Evolutionary conservation across 495 filamentous ascomycete genomes (phyloP).

Genomic region (Annulohypoxylon maeteangense): DNA sequence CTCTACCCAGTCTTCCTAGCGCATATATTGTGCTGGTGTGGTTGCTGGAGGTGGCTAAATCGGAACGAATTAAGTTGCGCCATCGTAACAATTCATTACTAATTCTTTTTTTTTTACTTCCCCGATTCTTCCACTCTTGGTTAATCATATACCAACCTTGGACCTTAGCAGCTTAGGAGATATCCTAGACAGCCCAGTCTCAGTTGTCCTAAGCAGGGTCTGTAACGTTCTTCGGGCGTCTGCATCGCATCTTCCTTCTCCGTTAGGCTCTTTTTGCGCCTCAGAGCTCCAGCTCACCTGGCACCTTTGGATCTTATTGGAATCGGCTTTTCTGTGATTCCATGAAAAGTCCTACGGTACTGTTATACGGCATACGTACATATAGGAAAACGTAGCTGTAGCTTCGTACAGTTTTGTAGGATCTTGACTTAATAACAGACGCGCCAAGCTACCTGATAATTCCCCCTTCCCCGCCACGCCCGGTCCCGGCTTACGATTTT

Average conservation of each 20-base stretch:
- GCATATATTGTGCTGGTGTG: background rate
- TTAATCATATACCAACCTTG: slow-evolving; percentile 5
- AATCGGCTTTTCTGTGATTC: slow-evolving; percentile 11
- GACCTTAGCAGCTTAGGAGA: background rate
- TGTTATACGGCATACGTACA: slow-evolving; percentile 2
- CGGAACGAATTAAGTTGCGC: slow-evolving; percentile 23
- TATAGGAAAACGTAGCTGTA: background rate
- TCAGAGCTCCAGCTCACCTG: background rate
- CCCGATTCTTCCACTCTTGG: background rate
- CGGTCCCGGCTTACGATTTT: slow-evolving; percentile 42
- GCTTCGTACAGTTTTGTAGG: slow-evolving; percentile 8
- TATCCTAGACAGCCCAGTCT: too few relatives aligned
- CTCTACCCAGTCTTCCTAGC: background rate
- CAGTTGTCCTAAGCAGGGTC: background rate
- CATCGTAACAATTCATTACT: slow-evolving; percentile 2
- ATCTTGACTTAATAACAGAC: slow-evolving; percentile 32
- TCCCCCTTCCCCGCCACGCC: slow-evolving; percentile 40
- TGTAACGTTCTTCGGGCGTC: slow-evolving; percentile 15
- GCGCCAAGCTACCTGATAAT: slow-evolving; percentile 40
- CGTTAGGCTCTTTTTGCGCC: background rate
- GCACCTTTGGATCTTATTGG: background rate
- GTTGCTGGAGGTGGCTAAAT: slow-evolving; percentile 21
- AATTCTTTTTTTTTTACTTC: background rate
- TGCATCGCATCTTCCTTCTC: slow-evolving; percentile 8
- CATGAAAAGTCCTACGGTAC: slow-evolving; percentile 3